Base-by-base conservation (phyloP, 352 stramenopile genomes). In the Phytopythium montanum region DNA sequence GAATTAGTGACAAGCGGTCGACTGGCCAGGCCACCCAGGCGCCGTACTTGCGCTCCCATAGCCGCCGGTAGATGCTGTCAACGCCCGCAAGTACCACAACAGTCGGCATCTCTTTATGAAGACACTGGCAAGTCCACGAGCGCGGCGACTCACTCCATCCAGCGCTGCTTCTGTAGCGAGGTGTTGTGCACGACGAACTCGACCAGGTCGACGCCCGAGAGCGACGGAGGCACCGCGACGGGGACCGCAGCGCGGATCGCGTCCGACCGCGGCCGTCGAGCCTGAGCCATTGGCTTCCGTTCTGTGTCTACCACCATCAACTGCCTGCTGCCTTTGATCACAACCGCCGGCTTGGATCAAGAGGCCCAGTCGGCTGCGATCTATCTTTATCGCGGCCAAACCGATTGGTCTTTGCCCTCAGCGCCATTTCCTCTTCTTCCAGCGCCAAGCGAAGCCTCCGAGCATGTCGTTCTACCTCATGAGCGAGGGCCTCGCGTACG, bases 381-480 rank as follows among this genome's bases (percentile, higher is more conserved):
- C 45, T 52, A 52, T 52, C 45, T 52, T 52, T 52, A 25, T 21
- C 18, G 23, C 25, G 29, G 21, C 18, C 19, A 9, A 45, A 45
- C 39, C 39, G 36, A 45, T 19, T 19, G n/a, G 39, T 19, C 39
- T 45, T 19, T 9, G 19, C 5, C 16, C 39, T 45, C 42, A 18
- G n/a, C 18, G 42, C 18, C 10, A 28, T 49, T 10, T 49, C 42
- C 19, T 21, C 21, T 26, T 21, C 6, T 12, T 26, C n/a, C 19
- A 28, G 29, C 13, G 8, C 31, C 45, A 28, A 48, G 33, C 26
- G n/a, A 52, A n/a, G 41, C 1, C 18, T 3, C 46, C 31, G 54
- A 33, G 13, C 52, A 90, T 90, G 81, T 76, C 70, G 55, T 85
- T 90, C 62, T 90, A 88, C 61, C 68, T 90, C 23, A 60, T 90